Evolutionary conservation across 345 rosid genomes (phyloP).

Genomic region (Hypericum perforatum): DNA sequence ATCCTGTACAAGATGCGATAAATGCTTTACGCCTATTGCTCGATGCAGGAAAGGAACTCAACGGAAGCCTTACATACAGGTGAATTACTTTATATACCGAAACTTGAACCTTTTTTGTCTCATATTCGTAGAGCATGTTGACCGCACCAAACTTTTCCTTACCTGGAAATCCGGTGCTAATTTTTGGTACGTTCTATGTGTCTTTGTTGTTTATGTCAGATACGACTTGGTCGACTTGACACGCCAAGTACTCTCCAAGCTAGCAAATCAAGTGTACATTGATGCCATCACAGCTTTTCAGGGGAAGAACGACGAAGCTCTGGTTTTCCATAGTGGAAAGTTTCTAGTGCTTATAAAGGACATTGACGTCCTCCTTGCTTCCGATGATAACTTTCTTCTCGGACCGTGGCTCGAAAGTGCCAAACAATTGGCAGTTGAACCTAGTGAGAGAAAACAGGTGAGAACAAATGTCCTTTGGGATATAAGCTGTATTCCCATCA

Average conservation of each 20-base stretch:
- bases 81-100: constrained; percentile 15
- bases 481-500: too few species aligned
- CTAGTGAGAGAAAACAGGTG: constrained; percentile 62
- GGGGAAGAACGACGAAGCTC: constrained; percentile 36
- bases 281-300: constrained; percentile 57
- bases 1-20: constrained; percentile 46
- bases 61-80: constrained; percentile 72
- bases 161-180: too few species aligned
- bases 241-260: constrained; percentile 84
- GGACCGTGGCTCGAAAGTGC: constrained; percentile 95
- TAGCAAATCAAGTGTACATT: constrained; percentile 65
- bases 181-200: background rate
- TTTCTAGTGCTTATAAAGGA: constrained; percentile 67
- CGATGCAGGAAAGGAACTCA: constrained; percentile 54
- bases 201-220: constrained; percentile 31
- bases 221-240: constrained; percentile 89
- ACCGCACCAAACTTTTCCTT: too few species aligned
- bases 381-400: constrained; percentile 69
- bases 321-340: constrained; percentile 34
- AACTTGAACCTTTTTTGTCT: background rate
- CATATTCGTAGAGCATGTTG: background rate
- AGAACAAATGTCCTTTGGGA: constrained; percentile 7
- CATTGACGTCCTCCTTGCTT: constrained; percentile 63
- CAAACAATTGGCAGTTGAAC: constrained; percentile 45
- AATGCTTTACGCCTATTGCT: constrained; percentile 58